Base-by-base conservation (phyloP, 768 basidiomycete species). In the Panaeolus papilionaceus region DNA sequence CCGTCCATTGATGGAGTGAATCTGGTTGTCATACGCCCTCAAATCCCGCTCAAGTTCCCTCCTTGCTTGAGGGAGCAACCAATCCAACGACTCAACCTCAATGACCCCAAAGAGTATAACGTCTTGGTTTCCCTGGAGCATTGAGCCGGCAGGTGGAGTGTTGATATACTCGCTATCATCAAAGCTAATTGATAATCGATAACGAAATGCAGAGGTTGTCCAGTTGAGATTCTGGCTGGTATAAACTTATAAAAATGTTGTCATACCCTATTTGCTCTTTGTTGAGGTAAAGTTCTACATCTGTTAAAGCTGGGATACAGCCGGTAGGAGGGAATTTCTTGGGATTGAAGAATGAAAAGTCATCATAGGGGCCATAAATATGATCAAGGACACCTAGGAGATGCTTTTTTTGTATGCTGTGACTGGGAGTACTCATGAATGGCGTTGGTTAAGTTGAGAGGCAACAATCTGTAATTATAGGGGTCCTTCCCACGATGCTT, bases 71-170 rank as follows among this genome's bases (percentile, higher is more conserved):
- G 79, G 76, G 0, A 88, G 85, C 23, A 92, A 82, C 83, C 88
- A 89, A 0, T 75, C 69, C 0, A 86, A 78, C 1, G 76, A 66
- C 2, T 78, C 71, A 67, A 91, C 82, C 44, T 79, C 79, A 0
- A 91, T 77, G 5, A 83, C 71, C 0, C 89, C 90, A 38, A 82
- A 84, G 68, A 89, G 87, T 11, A 81, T 77, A 20, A 88, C 81
- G 1, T 74, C 68, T n/a, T 74, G 64, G 20, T 67, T 71, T 4
- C 26, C 61, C 39, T 66, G 62, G 3, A 73, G 40, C 11, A 62
- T 62, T 4, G 65, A 71, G 23, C 65, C 68, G 11, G 65, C 61
- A 10, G 78, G 77, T 14, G 79, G 78, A 0, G 72, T 62, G 39
- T 75, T 65, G 3, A 82, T 76, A 40, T 70, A 77, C 68, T 88